Conservation (phyloP, 768 basidiomycete genomes). For the Amanita fuliginea region DNA sequence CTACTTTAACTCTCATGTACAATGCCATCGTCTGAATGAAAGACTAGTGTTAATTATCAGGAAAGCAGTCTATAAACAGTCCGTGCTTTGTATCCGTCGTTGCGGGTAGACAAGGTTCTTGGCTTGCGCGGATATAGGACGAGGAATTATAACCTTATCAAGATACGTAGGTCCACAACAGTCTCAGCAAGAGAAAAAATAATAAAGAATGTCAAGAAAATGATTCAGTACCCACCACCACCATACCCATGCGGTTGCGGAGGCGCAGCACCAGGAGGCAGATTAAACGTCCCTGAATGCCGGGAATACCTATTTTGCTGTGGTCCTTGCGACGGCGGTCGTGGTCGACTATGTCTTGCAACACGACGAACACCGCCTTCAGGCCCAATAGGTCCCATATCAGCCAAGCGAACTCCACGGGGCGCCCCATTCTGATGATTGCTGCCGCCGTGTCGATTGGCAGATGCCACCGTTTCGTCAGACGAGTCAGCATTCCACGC, state of each 20-base stretch:
- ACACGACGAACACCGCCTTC: slow-evolving; percentile 69
- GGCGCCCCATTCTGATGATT: slow-evolving; percentile 21
- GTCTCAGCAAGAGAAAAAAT: background rate
- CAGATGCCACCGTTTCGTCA: slow-evolving; percentile 20
- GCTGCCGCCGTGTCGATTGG: slow-evolving; percentile 21
- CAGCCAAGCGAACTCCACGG: slow-evolving; percentile 70
- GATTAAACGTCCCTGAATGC: slow-evolving; percentile 32
- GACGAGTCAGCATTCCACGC: slow-evolving; percentile 23
- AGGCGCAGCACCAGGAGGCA: slow-evolving; percentile 72
- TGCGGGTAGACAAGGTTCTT: background rate
- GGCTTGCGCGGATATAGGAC: background rate
- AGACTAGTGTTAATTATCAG: background rate
- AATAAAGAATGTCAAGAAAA: background rate
- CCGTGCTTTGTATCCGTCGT: background rate
- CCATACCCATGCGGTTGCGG: slow-evolving; percentile 30
- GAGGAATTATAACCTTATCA: background rate
- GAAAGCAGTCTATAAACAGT: background rate
- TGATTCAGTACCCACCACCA: slow-evolving; percentile 5
- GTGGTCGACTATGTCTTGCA: slow-evolving; percentile 36
- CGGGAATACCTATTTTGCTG: slow-evolving; percentile 68
- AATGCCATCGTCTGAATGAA: background rate
- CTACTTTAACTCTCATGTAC: background rate
- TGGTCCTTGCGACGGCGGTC: slow-evolving; percentile 49
- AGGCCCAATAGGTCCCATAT: slow-evolving; percentile 72
- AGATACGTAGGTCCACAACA: background rate